Conservation (phyloP, 306 rosid species). For the Argentina anserina region DNA sequence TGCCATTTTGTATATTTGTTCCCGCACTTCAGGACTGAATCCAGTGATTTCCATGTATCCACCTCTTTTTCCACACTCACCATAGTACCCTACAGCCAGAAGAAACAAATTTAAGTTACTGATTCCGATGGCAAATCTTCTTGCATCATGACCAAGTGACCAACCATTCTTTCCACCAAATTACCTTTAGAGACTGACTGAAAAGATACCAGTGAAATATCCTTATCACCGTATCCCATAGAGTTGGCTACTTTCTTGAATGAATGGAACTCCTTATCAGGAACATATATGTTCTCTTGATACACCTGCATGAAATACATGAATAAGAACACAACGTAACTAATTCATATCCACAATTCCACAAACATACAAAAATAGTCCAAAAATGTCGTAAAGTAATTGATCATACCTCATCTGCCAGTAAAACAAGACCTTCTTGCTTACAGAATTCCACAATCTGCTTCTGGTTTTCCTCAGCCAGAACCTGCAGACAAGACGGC, state of each 20-base stretch:
- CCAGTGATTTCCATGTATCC: constrained; percentile 97
- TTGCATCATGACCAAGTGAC: not conserved
- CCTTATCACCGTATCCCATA: constrained; percentile 72
- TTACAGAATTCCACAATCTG: constrained; percentile 80
- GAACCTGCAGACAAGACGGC: constrained; percentile 44
- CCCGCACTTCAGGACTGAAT: constrained; percentile 68
- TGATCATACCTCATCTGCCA: constrained; percentile 84
- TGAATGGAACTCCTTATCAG: constrained; percentile 78
- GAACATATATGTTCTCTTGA: constrained; percentile 80
- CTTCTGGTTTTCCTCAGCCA: constrained; percentile 67
- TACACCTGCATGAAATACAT: constrained; percentile 51
- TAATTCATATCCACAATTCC: not conserved
- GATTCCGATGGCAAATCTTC: not conserved
- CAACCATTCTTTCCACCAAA: constrained; percentile 14
- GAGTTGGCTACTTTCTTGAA: constrained; percentile 81
- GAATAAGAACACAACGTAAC: not conserved
- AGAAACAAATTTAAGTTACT: constrained; percentile 8
- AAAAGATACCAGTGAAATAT: constrained; percentile 72
- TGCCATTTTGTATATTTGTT: constrained; percentile 82
- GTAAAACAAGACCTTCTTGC: constrained; percentile 83
- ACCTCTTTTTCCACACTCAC: constrained; percentile 95
- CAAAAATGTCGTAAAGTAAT: not conserved
- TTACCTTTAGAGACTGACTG: constrained; percentile 91
- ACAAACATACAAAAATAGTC: not conserved
- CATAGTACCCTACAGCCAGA: constrained; percentile 59